Base-by-base conservation (phyloP, 148 eudicot genomes). In the Camellia sinensis region DNA sequence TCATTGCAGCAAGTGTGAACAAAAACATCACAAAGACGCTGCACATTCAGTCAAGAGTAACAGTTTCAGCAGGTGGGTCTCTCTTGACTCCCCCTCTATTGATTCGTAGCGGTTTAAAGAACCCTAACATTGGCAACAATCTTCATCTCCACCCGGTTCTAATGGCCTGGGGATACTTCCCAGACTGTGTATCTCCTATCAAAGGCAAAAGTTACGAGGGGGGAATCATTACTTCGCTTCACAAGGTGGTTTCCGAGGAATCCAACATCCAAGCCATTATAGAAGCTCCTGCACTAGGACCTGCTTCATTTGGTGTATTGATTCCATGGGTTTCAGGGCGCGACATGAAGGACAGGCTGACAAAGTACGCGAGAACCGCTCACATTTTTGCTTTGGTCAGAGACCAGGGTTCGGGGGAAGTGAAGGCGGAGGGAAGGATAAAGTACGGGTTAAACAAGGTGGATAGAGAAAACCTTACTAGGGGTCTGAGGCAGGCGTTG, bases 161-260 rank as follows among this genome's bases (percentile, higher is more conserved):
- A 21, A 50, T 91, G 10, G 83, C 93, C 1, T 95, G 98, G 98
- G 98, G 98, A 7, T 88, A 91, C 81, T 95, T 93, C 43, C 98
- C 98, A 0, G 95, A 91, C 81, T 74, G 90, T 13, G 6, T 53
- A 1, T 56, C 85, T 0, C 40, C 19, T 4, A 72, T 89, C 41
- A 69, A 80, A 79, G 97, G 97, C 15, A 95, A 79, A 63, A 79
- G 78, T 11, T 91, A 71, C 21, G 93, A 90, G 79, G 98, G 98
- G 60, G 96, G 98, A 22, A 91, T 95, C 80, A 88, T 95, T 40
- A 93, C 97, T 17, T 88, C 96, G 6, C 43, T 95, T 61, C 94
- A 91, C 60, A 95, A 93, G 76, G 94, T 95, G 67, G 75, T 72
- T 61, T 88, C 98, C 0, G 89, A 86, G 73, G 80, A 86, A 19